Conservation (phyloP, 352 stramenopile species). For the Globisporangium barbulae region DNA sequence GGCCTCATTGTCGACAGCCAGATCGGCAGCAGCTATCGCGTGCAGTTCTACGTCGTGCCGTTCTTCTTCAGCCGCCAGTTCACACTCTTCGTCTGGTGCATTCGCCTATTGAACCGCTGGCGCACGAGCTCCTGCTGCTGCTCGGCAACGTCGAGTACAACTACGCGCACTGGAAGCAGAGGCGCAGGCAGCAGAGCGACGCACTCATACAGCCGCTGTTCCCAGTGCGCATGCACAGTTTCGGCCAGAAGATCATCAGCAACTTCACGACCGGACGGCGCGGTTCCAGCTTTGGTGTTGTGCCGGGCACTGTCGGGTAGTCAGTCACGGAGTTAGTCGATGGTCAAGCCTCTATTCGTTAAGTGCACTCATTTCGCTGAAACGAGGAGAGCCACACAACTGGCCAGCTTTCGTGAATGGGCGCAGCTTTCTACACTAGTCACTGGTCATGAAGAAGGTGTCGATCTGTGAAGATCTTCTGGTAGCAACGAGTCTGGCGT, state of each 20-base stretch:
- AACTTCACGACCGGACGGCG: too few relatives aligned
- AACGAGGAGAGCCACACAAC: too few relatives aligned
- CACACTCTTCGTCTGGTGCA: constrained; percentile 15
- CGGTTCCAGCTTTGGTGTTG: not conserved
- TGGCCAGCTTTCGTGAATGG: too few relatives aligned
- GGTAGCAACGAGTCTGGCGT: too few relatives aligned
- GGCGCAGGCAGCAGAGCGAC: not conserved
- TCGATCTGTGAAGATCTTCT: too few relatives aligned
- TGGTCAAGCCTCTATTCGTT: too few relatives aligned
- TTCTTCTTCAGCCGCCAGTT: constrained; percentile 21
- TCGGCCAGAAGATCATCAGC: too few relatives aligned
- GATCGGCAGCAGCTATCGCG: not conserved
- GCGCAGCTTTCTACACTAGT: too few relatives aligned
- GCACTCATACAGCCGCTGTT: not conserved
- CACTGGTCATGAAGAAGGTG: too few relatives aligned
- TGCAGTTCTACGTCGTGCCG: constrained; percentile 15
- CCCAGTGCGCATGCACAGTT: not conserved
- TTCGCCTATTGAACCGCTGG: constrained; percentile 13
- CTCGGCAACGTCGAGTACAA: constrained; percentile 21
- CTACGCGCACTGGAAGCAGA: constrained; percentile 10
- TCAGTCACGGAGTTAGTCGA: too few relatives aligned
- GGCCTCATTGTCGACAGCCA: constrained; percentile 12
- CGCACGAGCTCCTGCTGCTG: constrained; percentile 13
- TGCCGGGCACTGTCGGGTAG: not conserved
- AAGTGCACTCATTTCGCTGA: too few relatives aligned